Evolutionary conservation across 1,139 yeast genomes (phyloP), one percentile per base, ranked within the genome.

Genomic region (Debaryomyces subglobosus): DNA sequence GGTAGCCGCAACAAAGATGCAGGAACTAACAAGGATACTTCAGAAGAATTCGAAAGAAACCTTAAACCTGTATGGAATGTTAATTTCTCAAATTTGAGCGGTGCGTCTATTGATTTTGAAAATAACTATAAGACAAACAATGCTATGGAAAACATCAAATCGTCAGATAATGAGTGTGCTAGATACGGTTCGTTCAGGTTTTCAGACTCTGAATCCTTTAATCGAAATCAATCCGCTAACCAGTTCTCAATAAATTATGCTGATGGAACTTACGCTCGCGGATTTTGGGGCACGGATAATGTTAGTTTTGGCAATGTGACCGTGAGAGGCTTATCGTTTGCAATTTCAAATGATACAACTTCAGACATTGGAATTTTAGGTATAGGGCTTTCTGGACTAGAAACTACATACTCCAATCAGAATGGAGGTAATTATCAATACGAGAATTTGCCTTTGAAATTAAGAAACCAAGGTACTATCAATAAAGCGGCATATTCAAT

Each of bases 211-310:
- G 62, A 59, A 42, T 46, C 74, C 1, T 74, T 71, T 61, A 54
- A 59, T 12, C 46, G 52, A 35, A 76, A 75, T 54, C 24, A 48
- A 41, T 59, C 76, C 2, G 74, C 74, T 3, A 63, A 68, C 2
- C 50, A 51, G 1, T 76, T 76, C 53, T 13, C 42, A 45, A 86
- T 86, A 56, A 51, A 67, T 29, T 89, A 89, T 58, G 92, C 85
- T 30, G 96, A 88, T 62, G 61, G 64, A 6, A 74, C 89, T 21
- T 71, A 63, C 58, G 90, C 92, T 2, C 53, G 59, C 7, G 96
- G 96, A 39, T 62, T 71, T 48, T 79, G 82, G 85, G 85, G 82
- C 15, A 59, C 64, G 41, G 86, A 79, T 54, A 61, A 60, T 43
- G 71, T 81, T 24, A 51, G 49, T 13, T 58, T 81, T 46, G 79